Conservation (phyloP, 2,329 filamentous ascomycete species). For the Aspergillus pseudoterreus region DNA sequence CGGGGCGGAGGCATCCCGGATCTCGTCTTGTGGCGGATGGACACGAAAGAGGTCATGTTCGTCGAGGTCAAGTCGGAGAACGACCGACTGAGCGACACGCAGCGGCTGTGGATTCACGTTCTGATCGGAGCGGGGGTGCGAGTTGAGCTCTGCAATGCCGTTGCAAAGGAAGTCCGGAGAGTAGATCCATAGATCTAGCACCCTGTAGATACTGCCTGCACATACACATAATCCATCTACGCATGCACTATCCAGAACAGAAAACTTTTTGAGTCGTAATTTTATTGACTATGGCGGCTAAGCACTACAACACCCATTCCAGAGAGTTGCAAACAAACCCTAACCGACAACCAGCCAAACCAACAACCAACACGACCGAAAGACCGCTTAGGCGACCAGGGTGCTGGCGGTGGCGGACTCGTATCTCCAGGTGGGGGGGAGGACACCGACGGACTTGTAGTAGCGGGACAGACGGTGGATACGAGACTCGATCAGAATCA, state of each 20-base stretch:
- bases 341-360: not conserved
- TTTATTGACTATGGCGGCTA: not conserved
- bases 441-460: constrained; percentile 92
- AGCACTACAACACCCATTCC: not conserved
- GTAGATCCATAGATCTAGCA: not conserved
- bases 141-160: constrained; percentile 74
- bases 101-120: constrained; percentile 95
- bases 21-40: constrained; percentile 76
- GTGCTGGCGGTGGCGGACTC: constrained; percentile 95
- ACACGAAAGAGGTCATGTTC: constrained; percentile 66
- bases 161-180: constrained; percentile 52
- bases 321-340: not conserved
- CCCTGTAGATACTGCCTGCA: not conserved
- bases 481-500: constrained; percentile 99
- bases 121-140: constrained; percentile 77
- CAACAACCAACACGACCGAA: constrained; percentile 1
- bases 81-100: constrained; percentile 91
- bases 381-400: constrained; percentile 70
- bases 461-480: constrained; percentile 99
- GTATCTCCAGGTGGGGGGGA: constrained; percentile 96
- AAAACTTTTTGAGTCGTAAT: not conserved
- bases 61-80: constrained; percentile 79
- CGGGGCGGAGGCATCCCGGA: constrained; percentile 87
- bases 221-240: not conserved
- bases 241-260: not conserved